These are phyloP conservation scores for Ophiostoma quercus DNA, from an alignment of 2,329 filamentous ascomycete species.

Conservation along the genomic window DNA sequence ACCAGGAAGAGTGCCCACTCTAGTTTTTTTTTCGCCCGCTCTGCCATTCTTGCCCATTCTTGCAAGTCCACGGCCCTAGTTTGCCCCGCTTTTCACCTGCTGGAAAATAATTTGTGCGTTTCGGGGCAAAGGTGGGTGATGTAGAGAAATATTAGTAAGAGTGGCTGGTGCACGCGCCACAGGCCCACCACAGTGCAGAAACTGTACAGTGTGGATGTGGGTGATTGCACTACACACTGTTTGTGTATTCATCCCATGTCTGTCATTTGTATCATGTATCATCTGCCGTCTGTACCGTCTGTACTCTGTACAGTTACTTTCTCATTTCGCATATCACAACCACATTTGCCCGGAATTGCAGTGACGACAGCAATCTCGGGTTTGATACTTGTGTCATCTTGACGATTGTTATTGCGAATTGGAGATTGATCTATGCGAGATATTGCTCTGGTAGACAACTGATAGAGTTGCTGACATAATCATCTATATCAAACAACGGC, in stretches of 20 bases:
- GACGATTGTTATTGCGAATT: not conserved
- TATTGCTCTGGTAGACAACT: not conserved
- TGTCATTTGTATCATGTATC: not conserved
- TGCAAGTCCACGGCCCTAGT: conserved; percentile 16
- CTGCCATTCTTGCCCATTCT: conserved; percentile 13
- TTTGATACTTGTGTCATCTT: not conserved
- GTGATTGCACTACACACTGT: not conserved
- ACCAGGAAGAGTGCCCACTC: conserved; percentile 10
- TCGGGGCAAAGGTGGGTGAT: conserved; percentile 2
- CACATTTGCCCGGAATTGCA: conserved; percentile 7
- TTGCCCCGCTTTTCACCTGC: conserved; percentile 1
- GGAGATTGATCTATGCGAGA: too few relatives aligned
- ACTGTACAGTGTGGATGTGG: not conserved
- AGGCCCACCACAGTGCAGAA: not conserved
- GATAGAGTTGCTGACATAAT: too few relatives aligned
- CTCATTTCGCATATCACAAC: not conserved
- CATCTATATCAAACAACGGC: too few relatives aligned
- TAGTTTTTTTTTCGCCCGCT: conserved; percentile 21
- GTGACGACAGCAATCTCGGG: not conserved
- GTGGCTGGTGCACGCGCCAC: conserved; percentile 15
- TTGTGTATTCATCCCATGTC: not conserved
- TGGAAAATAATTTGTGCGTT: conserved; percentile 26
- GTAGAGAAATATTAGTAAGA: conserved; percentile 18
- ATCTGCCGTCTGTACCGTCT: too few relatives aligned
- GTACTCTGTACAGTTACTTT: too few relatives aligned